These are phyloP conservation scores for Cladosporium sp. DNA, from an alignment of 2,329 filamentous ascomycete genomes.

Conservation along the genomic window DNA sequence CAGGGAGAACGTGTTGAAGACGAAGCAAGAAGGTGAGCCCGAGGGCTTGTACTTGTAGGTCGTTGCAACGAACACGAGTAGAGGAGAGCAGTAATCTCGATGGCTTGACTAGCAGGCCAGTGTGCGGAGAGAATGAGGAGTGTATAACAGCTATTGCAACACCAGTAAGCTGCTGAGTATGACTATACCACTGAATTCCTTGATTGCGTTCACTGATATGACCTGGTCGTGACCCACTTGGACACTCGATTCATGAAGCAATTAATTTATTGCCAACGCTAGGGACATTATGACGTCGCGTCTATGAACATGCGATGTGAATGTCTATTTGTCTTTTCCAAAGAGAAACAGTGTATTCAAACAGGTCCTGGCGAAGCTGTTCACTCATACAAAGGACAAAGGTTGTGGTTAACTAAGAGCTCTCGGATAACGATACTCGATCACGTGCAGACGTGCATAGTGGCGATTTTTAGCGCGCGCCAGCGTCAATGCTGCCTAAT, in stretches of 20 bases:
- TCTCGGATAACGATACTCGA: background rate
- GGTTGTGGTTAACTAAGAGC: background rate
- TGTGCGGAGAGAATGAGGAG: background rate
- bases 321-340: background rate
- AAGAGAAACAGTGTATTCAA: background rate
- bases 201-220: background rate
- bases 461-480: slow-evolving; percentile 3
- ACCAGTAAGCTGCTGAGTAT: slow-evolving; percentile 15
- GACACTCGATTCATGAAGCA: background rate
- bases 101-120: background rate
- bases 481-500: slow-evolving; percentile 3
- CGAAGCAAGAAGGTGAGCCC: slow-evolving; percentile 97
- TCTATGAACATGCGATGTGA: background rate
- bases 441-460: slow-evolving; percentile 1
- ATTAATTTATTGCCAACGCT: background rate
- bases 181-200: background rate
- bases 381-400: background rate
- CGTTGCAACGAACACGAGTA: background rate
- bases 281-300: background rate
- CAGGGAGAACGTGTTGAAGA: slow-evolving; percentile 91
- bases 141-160: slow-evolving; percentile 16
- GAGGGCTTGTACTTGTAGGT: slow-evolving; percentile 95
- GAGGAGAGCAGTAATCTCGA: background rate
- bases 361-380: background rate
- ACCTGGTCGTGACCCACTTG: background rate